Evolutionary conservation across 2,329 filamentous ascomycete genomes (phyloP), one percentile per base, ranked within the genome.

Genomic region (Hypoxylon rubiginosum): DNA sequence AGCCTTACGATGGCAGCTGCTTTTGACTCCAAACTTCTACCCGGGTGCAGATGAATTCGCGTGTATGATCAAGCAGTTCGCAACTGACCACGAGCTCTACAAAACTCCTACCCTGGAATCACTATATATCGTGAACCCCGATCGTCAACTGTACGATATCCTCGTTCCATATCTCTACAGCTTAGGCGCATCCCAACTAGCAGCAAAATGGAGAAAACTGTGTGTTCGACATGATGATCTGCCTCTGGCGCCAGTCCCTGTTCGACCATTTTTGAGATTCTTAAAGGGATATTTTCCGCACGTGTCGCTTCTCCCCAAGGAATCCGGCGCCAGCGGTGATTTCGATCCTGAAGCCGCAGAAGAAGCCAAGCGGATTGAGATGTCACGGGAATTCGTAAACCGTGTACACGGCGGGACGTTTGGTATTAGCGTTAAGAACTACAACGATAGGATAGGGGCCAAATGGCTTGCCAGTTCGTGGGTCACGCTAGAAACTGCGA

Each of bases 401-500:
- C 76, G 74, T n/a, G 74, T 79, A 2, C 77, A 81, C 28, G 79
- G 80, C n/a, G 71, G 74, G 41, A 80, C 77, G 1, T 80, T 79
- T 65, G 78, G 79, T 21, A 78, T 81, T 26, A 68, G 68, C 13
- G 79, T 79, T 36, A 88, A 85, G 64, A 78, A 79, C 8, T 86
- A 89, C 67, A 90, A 87, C 73, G 92, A 96, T 76, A 79, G 82
- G 0, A 85, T 97, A 30, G 91, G 92, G 17, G 91, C 94, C n/a
- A 87, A 90, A 68, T 89, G 93, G 81, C 94, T 97, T 76, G 94
- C 94, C 9, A 90, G 84, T 62, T 81, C 81, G 17, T 91, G 92
- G 77, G 85, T 96, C 21, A 87, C 90, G 0, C 82, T 94, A 9
- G 89, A 94, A 60, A 86, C 91, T 69, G 88, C 93, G 26, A 88